A percentile compares a stretch with the other conserved stretches of the same genome.
Conservation (phyloP, 805 yeast genomes). For the Wickerhamiella azymoides region DNA sequence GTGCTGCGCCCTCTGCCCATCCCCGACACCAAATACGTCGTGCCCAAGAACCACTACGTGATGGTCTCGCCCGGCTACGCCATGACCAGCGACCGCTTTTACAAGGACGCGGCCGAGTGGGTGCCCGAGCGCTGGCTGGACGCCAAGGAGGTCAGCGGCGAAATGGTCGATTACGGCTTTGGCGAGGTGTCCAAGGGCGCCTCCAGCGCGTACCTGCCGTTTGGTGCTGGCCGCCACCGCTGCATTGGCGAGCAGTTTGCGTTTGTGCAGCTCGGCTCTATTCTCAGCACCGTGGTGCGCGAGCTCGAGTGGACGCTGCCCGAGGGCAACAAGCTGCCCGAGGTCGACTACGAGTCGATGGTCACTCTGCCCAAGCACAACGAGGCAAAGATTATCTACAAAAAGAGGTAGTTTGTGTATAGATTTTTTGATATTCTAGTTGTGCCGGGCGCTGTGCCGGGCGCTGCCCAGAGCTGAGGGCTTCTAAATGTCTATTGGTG, state of each 20-base stretch:
- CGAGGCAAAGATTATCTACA: not conserved
- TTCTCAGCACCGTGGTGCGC: constrained; percentile 61
- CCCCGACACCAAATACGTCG: constrained; percentile 64
- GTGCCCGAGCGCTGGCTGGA: constrained; percentile 78
- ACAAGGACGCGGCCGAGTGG: constrained; percentile 59
- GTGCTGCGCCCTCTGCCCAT: constrained; percentile 66
- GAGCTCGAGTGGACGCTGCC: constrained; percentile 65
- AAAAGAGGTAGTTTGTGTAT: not conserved
- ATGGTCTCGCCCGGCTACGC: constrained; percentile 91
- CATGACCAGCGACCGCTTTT: constrained; percentile 58
- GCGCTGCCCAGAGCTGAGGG: too few relatives aligned
- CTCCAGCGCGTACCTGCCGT: constrained; percentile 87
- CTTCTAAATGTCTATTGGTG: too few relatives aligned
- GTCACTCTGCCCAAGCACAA: constrained; percentile 61
- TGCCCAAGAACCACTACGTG: constrained; percentile 82
- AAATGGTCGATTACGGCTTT: constrained; percentile 80
- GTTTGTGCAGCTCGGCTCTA: constrained; percentile 77
- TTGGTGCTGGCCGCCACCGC: constrained; percentile 99
- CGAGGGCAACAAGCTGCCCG: constrained; percentile 30
- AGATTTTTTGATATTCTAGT: too few relatives aligned
- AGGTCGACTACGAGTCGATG: constrained; percentile 76
- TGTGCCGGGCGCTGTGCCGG: too few relatives aligned
- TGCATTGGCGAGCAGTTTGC: constrained; percentile 99
- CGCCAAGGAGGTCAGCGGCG: constrained; percentile 19
- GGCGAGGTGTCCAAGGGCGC: constrained; percentile 96